phyloP scores from a whole-genome alignment of 192 early-diverging fungal species.

The Coemansia sp. region DNA sequence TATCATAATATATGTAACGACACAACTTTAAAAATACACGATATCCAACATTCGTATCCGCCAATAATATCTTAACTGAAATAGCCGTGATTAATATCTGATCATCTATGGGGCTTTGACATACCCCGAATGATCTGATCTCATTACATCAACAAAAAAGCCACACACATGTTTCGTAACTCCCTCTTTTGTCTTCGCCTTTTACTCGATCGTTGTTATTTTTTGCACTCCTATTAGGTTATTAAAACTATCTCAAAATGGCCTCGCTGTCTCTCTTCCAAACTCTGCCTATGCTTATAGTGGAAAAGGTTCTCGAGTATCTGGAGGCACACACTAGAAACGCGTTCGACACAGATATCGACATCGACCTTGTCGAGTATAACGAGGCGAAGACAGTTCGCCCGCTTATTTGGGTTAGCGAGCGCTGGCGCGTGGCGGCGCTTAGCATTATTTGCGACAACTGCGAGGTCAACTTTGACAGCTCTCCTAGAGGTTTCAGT shows the following conservation, averaged over 20 bases:
- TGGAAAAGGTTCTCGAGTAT: background rate
- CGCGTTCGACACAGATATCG: background rate
- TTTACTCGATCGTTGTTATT: too few relatives aligned
- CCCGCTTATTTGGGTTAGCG: background rate
- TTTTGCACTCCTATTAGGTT: too few relatives aligned
- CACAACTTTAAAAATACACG: background rate
- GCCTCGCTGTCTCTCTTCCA: background rate
- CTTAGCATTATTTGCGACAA: background rate
- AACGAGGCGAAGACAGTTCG: background rate
- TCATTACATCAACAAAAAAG: too few relatives aligned
- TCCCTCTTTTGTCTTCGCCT: too few relatives aligned
- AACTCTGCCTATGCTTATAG: background rate
- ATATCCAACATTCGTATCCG: background rate
- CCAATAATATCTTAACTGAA: too few relatives aligned
- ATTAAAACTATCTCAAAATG: too few relatives aligned
- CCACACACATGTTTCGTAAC: too few relatives aligned
- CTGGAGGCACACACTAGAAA: background rate
- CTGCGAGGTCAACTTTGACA: background rate
- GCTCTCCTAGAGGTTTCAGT: background rate
- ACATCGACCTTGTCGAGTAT: background rate
- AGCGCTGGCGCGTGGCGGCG: background rate
- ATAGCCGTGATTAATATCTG: too few relatives aligned
- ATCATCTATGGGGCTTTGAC: too few relatives aligned
- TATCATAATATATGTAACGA: background rate
- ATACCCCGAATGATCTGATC: too few relatives aligned